Evolutionary conservation across 1,284 basidiomycete species (phyloP).

Genomic region (Anthracocystis setariae): DNA sequence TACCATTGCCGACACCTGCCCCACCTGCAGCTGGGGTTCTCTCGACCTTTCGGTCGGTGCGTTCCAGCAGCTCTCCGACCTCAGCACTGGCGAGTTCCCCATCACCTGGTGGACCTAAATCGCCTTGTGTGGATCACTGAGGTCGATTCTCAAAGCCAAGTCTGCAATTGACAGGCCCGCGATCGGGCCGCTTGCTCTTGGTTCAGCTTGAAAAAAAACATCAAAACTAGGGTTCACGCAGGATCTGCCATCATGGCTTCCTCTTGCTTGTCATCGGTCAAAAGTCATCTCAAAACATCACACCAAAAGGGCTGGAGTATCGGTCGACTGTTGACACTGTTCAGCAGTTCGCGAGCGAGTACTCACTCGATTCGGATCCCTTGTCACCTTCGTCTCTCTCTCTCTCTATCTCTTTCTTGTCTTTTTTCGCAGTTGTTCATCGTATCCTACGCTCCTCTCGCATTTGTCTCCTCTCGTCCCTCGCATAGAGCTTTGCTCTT

Average conservation of each 20-base stretch:
- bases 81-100: slow-evolving; percentile 36
- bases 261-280: slow-evolving; percentile 2
- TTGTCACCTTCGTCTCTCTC: slow-evolving; percentile 9
- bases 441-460: not conserved
- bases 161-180: slow-evolving; percentile 15
- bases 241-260: no score
- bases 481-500: slow-evolving; percentile 5
- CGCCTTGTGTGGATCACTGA: not conserved
- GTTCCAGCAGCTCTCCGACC: slow-evolving; percentile 39
- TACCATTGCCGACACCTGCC: slow-evolving; percentile 49
- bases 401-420: not conserved
- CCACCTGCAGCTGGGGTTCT: slow-evolving; percentile 43
- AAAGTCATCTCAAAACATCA: not conserved
- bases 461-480: not conserved
- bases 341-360: no score
- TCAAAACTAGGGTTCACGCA: no score
- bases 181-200: slow-evolving; percentile 18
- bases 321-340: no score
- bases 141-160: not conserved
- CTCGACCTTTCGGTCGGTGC: slow-evolving; percentile 55
- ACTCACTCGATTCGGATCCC: no score
- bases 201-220: no score
- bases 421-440: not conserved
- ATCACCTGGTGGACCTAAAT: slow-evolving; percentile 44
- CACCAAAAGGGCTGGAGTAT: slow-evolving; percentile 2